Conservation (phyloP, 768 basidiomycete genomes). For the Austroboletus eburneus region DNA sequence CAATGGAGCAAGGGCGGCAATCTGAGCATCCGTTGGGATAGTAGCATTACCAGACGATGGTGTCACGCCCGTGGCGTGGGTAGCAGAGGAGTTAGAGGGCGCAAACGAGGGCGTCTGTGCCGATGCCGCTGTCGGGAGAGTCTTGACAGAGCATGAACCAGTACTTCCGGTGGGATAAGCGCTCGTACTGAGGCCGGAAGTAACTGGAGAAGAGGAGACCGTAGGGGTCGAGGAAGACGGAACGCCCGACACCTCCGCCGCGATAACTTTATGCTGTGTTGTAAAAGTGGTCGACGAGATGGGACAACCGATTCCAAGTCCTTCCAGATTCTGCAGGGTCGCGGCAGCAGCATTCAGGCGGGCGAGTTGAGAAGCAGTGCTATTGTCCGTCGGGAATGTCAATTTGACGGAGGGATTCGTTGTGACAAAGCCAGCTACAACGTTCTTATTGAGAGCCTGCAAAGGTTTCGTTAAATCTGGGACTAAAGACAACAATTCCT, state of each 20-base stretch:
- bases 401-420: conserved; percentile 60
- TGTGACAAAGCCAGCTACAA: conserved; percentile 56
- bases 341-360: conserved; percentile 58
- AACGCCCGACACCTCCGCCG: conserved; percentile 8
- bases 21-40: conserved; percentile 21
- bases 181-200: not conserved
- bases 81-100: not conserved
- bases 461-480: conserved; percentile 9
- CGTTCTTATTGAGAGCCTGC: conserved; percentile 47
- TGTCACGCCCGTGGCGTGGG: conserved; percentile 2
- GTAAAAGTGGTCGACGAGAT: conserved; percentile 59
- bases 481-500: not conserved
- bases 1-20: conserved; percentile 48
- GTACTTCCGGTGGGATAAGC: not conserved
- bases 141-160: conserved; percentile 1
- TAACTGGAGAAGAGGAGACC: not conserved
- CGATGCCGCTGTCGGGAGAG: not conserved
- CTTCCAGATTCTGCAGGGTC: conserved; percentile 71
- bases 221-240: not conserved
- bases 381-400: conserved; percentile 60
- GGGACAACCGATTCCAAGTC: conserved; percentile 66
- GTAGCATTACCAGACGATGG: conserved; percentile 5
- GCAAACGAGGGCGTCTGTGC: not conserved
- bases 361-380: conserved; percentile 46
- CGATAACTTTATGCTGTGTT: conserved; percentile 31